Base-by-base conservation (phyloP, 164 flowering plant species). In the Vitis cinerea region DNA sequence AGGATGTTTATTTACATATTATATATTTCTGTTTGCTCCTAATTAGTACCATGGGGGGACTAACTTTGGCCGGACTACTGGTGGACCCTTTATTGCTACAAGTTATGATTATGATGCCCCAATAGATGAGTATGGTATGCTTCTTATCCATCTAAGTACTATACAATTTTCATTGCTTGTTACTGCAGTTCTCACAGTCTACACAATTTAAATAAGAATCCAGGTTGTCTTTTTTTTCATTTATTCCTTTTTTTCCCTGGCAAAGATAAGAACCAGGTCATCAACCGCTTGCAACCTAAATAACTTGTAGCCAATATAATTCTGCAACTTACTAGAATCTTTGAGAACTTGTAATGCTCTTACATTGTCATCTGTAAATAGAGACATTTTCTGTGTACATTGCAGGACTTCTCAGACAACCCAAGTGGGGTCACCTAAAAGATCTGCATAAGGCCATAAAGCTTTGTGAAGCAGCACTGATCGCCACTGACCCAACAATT, bases 91-190 rank as follows among this genome's bases (percentile, higher is more conserved):
- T 63, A 87, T 90, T 67, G 59, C 94, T 60, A 96, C 99, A 50
- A 88, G 88, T 75, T 96, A 96, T 74, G 99, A 96, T 71, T 96
- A 93, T 79, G 99, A 96, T 87, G 99, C 99, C 70, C 99, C 99
- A 49, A 70, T 96, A 53, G 98, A 96, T 81, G 99, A 96, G 77
- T 96, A 86, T 75, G 99, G 99, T 96, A 88, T 58, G 83, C 61
- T 66, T 65, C 61, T n/a, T 1, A 19, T 61, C 56, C 47, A 23
- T 23, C 11, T 71, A 10, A 29, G n/a, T 51, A 2, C 13, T 52
- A n/a, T 10, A 15, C 4, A 56, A 51, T 54, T n/a, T 53, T 19
- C 53, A 30, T 1, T 37, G 44, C 44, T 31, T 16, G n/a, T 8
- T 29, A 11, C 16, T 53, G 8, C 50, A 6, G 27, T n/a, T 12